Evolutionary conservation across 2,329 filamentous ascomycete genomes (phyloP).

Genomic region (Xylariomycetidae sp.): DNA sequence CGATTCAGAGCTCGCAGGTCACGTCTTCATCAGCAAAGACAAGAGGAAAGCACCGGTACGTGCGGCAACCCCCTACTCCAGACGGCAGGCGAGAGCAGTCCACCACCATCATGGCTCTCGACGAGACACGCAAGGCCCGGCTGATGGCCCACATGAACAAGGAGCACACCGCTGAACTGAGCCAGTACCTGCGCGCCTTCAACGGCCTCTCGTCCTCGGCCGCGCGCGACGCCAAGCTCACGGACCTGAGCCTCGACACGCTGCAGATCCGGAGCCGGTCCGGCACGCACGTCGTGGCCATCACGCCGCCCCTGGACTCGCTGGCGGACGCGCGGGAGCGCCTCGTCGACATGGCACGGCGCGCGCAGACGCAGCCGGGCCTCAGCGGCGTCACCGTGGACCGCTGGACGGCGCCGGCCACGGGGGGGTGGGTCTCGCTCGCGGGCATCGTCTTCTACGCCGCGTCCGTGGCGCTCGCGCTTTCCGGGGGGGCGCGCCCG

Average conservation of each 20-base stretch:
- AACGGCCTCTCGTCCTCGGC: slow-evolving; percentile 48
- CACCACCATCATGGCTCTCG: slow-evolving; percentile 20
- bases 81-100: background rate
- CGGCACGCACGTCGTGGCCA: slow-evolving; percentile 46
- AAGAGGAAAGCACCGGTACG: no score
- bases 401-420: slow-evolving; percentile 33
- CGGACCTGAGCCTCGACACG: slow-evolving; percentile 56
- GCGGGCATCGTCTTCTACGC: slow-evolving; percentile 49
- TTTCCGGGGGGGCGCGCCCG: slow-evolving; percentile 42
- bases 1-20: no score
- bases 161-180: slow-evolving; percentile 69
- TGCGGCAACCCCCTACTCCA: no score
- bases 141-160: slow-evolving; percentile 83
- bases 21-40: no score
- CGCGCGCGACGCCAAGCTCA: slow-evolving; percentile 53
- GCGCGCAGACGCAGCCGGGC: slow-evolving; percentile 51
- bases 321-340: slow-evolving; percentile 63
- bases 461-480: slow-evolving; percentile 40
- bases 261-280: slow-evolving; percentile 55
- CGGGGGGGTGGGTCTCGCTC: slow-evolving; percentile 48
- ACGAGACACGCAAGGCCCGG: slow-evolving; percentile 47
- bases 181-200: slow-evolving; percentile 73
- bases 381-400: slow-evolving; percentile 42
- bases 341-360: slow-evolving; percentile 64
- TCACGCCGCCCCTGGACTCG: slow-evolving; percentile 64